A percentile compares a stretch with the other conserved stretches of the same genome.
phyloP scores from a whole-genome alignment of 1,284 basidiomycete genomes.

The Cyathus olla region DNA sequence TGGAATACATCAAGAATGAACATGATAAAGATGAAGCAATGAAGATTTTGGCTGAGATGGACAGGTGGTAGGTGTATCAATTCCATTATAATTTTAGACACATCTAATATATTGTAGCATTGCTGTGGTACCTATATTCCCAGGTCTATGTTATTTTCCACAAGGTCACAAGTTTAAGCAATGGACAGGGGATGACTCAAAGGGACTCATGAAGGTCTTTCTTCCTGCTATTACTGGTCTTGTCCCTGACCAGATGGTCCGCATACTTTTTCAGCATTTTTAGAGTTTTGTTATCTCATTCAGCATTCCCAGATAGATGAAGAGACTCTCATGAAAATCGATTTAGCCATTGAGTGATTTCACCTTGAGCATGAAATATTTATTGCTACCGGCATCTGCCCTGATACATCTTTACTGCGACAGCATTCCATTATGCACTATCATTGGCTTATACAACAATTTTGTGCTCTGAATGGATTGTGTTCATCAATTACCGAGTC shows the following conservation, averaged over 20 bases:
- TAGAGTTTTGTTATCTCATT: constrained; percentile 48
- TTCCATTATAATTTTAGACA: background rate
- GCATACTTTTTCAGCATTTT: constrained; percentile 30
- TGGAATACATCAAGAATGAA: constrained; percentile 31
- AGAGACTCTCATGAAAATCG: constrained; percentile 26
- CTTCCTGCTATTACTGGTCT: constrained; percentile 14
- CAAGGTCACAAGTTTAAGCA: constrained; percentile 32
- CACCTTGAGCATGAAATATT: constrained; percentile 45
- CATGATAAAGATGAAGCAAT: constrained; percentile 17
- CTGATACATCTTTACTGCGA: constrained; percentile 18
- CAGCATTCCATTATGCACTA: constrained; percentile 40
- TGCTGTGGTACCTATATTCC: constrained; percentile 22
- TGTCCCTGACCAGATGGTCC: constrained; percentile 34
- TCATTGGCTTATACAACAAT: constrained; percentile 20
- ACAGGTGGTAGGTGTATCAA: constrained; percentile 26
- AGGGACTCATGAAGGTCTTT: constrained; percentile 32
- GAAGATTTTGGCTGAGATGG: constrained; percentile 42
- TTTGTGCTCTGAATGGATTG: constrained; percentile 41
- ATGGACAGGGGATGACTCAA: constrained; percentile 34
- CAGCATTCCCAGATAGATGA: constrained; percentile 26
- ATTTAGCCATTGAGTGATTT: constrained; percentile 34
- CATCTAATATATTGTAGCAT: constrained; percentile 11
- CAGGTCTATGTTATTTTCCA: constrained; percentile 23
- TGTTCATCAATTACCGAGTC: constrained; percentile 45
- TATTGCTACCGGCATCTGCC: constrained; percentile 7